phyloP scores from a whole-genome alignment of 2,329 filamentous ascomycete genomes.

The Pseudodiploospora longispora region DNA sequence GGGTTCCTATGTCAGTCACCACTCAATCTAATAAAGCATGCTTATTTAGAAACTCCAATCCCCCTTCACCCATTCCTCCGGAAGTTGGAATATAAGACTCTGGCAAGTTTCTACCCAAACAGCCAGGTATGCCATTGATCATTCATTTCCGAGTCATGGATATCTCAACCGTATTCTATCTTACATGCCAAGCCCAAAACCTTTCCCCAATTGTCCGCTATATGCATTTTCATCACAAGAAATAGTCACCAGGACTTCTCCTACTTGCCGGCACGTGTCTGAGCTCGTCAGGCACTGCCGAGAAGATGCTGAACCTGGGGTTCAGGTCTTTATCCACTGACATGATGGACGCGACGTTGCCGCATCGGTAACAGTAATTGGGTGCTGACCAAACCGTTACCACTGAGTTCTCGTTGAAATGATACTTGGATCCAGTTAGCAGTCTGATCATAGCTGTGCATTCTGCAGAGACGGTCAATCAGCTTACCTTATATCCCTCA shows the following conservation, averaged over 20 bases:
- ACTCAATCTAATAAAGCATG: too few species aligned
- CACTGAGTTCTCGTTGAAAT: constrained; percentile 90
- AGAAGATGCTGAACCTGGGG: constrained; percentile 89
- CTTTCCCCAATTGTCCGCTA: constrained; percentile 14
- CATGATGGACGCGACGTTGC: constrained; percentile 96
- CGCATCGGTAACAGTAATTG: constrained; percentile 91
- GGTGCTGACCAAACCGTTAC: constrained; percentile 98
- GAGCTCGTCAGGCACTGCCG: constrained; percentile 78
- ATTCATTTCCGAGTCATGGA: constrained; percentile 27
- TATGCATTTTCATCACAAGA: constrained; percentile 40
- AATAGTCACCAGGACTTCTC: constrained; percentile 62
- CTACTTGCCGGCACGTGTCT: constrained; percentile 69
- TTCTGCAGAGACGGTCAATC: too few species aligned
- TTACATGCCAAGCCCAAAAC: constrained; percentile 28
- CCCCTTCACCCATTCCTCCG: too few species aligned
- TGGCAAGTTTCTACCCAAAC: constrained; percentile 5
- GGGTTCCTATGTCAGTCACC: too few species aligned
- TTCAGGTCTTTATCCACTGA: constrained; percentile 77
- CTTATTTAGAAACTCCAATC: too few species aligned
- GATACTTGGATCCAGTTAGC: constrained; percentile 52
- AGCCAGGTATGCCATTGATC: constrained; percentile 10
- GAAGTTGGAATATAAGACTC: too few species aligned
- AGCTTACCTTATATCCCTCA: constrained; percentile 83
- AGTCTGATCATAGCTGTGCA: constrained; percentile 11
- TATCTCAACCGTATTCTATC: constrained; percentile 36